Evolutionary conservation across 129 eudicot species (phyloP).

Genomic region (sunflower (Helianthus annuus)): HanXRQr2.0-SUNRISE NC_035439.2:148260493-148260992

Average conservation of each 20-base stretch:
- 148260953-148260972: too few species aligned
- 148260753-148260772: not conserved
- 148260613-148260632: not conserved
- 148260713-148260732: not conserved
- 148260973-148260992: too few species aligned
- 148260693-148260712: not conserved
- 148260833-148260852: not conserved
- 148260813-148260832: not conserved
- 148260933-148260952: too few species aligned
- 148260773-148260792: not conserved
- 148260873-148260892: not conserved
- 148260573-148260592: not conserved
- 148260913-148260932: too few species aligned
- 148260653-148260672: not conserved
- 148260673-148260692: not conserved
- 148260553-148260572: not conserved
- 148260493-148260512: too few species aligned
- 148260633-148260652: not conserved
- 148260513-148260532: too few species aligned
- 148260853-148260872: not conserved
- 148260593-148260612: not conserved
- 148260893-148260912: too few species aligned
- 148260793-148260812: not conserved
- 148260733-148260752: not conserved
- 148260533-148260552: not conserved